These are phyloP conservation scores for Penicillium sp. DNA, from an alignment of 2,329 filamentous ascomycete species.

Conservation along the genomic window DNA sequence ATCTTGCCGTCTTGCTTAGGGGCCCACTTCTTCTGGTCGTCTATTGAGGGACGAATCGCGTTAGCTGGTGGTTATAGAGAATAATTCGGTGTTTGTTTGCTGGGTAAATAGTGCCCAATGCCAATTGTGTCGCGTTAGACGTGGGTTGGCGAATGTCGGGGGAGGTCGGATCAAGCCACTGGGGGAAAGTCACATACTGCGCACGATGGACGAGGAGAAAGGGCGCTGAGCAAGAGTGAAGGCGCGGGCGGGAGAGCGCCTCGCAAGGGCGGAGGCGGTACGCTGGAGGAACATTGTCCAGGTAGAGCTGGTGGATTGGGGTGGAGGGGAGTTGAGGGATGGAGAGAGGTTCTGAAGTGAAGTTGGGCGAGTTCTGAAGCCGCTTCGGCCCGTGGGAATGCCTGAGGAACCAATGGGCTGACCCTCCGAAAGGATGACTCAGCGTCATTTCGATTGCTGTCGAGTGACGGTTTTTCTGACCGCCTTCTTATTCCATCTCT, in stretches of 20 bases:
- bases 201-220: constrained; percentile 44
- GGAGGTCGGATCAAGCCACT: constrained; percentile 24
- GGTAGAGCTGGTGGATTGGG: constrained; percentile 23
- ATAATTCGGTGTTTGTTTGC: not conserved
- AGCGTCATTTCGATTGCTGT: too few species aligned
- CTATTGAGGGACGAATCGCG: constrained; percentile 21
- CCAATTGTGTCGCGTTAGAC: constrained; percentile 22
- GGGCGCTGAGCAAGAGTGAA: constrained; percentile 39
- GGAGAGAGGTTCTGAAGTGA: constrained; percentile 20
- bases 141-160: constrained; percentile 19
- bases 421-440: too few species aligned
- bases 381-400: constrained; percentile 33
- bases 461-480: too few species aligned
- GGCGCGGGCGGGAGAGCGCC: constrained; percentile 43
- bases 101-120: constrained; percentile 1
- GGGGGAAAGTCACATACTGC: constrained; percentile 41
- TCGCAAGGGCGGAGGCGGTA: constrained; percentile 44
- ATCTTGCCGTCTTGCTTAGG: constrained; percentile 43
- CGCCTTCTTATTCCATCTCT: too few species aligned
- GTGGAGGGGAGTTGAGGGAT: constrained; percentile 24
- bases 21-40: constrained; percentile 39
- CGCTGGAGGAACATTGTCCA: constrained; percentile 48
- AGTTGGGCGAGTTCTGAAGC: constrained; percentile 37
- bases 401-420: too few species aligned
- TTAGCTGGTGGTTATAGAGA: constrained; percentile 21